Percentiles rank a stretch among this genome's conserved stretches.
Evolutionary conservation across 805 yeast species (phyloP).

Genomic region (Blastobotrys attinorum): DNA sequence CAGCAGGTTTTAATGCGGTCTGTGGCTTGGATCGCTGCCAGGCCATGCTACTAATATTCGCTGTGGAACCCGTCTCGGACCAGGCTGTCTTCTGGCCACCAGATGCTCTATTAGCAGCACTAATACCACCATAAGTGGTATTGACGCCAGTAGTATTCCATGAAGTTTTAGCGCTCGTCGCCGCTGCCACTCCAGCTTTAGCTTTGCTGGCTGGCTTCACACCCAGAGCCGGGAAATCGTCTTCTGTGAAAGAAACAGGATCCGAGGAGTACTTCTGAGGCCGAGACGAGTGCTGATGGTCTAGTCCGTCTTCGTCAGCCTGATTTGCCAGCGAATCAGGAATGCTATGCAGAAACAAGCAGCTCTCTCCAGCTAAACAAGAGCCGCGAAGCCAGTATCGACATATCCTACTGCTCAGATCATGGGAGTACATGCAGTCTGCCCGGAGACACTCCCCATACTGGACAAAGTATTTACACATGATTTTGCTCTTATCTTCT

Average conservation of each 20-base stretch:
- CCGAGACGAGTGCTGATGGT: conserved; percentile 1
- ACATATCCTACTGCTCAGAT: conserved; percentile 35
- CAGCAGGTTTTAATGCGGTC: not conserved
- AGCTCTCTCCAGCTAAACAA: conserved; percentile 36
- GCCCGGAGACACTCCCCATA: conserved; percentile 37
- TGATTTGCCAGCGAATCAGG: conserved; percentile 23
- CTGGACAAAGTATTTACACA: conserved; percentile 36
- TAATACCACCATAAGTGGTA: too few species aligned
- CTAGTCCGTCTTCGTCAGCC: not conserved
- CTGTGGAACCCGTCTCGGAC: too few species aligned
- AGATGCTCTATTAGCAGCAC: too few species aligned
- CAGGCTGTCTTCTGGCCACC: too few species aligned
- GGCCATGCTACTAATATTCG: not conserved
- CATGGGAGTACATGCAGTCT: conserved; percentile 42
- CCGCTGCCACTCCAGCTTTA: not conserved
- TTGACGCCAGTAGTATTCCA: too few species aligned
- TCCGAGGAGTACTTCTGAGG: conserved; percentile 4
- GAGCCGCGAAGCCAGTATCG: conserved; percentile 40
- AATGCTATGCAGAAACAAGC: conserved; percentile 35
- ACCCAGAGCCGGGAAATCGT: conserved; percentile 21
- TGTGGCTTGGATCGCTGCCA: not conserved
- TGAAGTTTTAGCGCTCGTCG: too few species aligned
- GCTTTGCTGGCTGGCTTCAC: not conserved
- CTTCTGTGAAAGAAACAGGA: conserved; percentile 16
- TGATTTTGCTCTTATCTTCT: conserved; percentile 15